Base-by-base conservation (phyloP, 306 rosid species). In the Betula pendula region DNA sequence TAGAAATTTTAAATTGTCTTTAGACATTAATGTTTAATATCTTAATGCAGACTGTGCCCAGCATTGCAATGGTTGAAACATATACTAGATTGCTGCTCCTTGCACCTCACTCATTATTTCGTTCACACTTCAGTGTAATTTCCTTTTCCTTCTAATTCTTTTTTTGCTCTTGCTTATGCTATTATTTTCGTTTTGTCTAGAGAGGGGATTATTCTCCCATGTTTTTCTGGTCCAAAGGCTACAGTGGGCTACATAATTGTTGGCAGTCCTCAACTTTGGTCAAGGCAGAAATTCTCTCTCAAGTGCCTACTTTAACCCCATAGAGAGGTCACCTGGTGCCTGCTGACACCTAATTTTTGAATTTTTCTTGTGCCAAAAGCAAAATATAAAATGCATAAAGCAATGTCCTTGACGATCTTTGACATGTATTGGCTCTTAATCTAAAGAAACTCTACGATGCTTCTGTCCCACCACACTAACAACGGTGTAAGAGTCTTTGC, bases 11-110 rank as follows among this genome's bases (percentile, higher is more conserved):
- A 43, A 67, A 22, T 48, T 71, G 22, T 63, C 22, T 74, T 71
- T 55, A 81, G 76, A 81, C 81, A 73, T 83, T 74, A 72, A 31
- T 51, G 62, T 72, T 83, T 65, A 25, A 10, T 72, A 68, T 73
- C 51, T 76, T 13, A 62, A 45, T 86, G 90, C 93, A 95, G 99
- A 92, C 81, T 84, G 83, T 90, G 25, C 97, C 99, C 71, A 95
- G 92, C 88, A 88, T 95, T 83, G 97, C 99, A 44, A 89, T 95
- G 97, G 97, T 90, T 62, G 99, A 95, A 84, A 90, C 99, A 13
- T 95, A 95, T 86, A 68, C 90, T 51, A 90, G 99, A 75, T 75
- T 95, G 84, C 89, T 95, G 79, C 97, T 95, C 81, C 76, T 95
- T 50, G 85, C 97, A 25, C 97, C 99, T 65, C 94, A 92, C 80